These are phyloP conservation scores for Irpex sp. DNA, from an alignment of 1,284 basidiomycete species.

Conservation along the genomic window DNA sequence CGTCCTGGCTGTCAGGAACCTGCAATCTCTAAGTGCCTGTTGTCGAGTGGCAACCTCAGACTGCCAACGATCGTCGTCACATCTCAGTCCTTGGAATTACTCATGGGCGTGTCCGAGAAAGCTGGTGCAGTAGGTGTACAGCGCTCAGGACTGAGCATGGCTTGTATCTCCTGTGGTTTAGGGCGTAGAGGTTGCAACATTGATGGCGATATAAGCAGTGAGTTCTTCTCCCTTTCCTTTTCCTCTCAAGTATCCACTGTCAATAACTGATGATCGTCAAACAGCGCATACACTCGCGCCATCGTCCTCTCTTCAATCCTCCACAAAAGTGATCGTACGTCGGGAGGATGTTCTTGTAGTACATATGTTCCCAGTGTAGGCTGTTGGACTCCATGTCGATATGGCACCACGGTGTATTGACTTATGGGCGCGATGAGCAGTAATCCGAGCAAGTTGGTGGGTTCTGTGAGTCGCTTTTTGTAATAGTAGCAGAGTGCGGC, in stretches of 20 bases:
- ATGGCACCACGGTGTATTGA: constrained; percentile 61
- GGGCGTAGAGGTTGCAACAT: too few species aligned
- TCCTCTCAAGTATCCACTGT: neutral
- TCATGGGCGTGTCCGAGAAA: too few species aligned
- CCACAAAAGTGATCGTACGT: constrained; percentile 53
- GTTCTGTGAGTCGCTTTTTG: constrained; percentile 33
- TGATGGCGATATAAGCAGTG: constrained; percentile 74
- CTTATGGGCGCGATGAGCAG: constrained; percentile 48
- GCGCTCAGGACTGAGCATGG: too few species aligned
- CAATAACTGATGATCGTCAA: too few species aligned
- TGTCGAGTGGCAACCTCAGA: too few species aligned
- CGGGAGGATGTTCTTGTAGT: constrained; percentile 51
- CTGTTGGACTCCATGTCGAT: constrained; percentile 52
- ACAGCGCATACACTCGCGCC: constrained; percentile 58
- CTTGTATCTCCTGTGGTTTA: too few species aligned
- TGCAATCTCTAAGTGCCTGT: too few species aligned
- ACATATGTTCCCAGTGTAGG: constrained; percentile 53
- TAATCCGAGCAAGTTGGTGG: constrained; percentile 43
- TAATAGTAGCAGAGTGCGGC: neutral
- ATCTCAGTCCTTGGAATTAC: too few species aligned
- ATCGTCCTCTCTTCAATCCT: constrained; percentile 31
- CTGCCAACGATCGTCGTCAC: too few species aligned
- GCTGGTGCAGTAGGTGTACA: too few species aligned
- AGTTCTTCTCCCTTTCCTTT: constrained; percentile 12
- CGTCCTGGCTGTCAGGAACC: too few species aligned